These are phyloP conservation scores for Fusarium lateritium DNA, from an alignment of 2,329 filamentous ascomycete genomes.

Conservation along the genomic window DNA sequence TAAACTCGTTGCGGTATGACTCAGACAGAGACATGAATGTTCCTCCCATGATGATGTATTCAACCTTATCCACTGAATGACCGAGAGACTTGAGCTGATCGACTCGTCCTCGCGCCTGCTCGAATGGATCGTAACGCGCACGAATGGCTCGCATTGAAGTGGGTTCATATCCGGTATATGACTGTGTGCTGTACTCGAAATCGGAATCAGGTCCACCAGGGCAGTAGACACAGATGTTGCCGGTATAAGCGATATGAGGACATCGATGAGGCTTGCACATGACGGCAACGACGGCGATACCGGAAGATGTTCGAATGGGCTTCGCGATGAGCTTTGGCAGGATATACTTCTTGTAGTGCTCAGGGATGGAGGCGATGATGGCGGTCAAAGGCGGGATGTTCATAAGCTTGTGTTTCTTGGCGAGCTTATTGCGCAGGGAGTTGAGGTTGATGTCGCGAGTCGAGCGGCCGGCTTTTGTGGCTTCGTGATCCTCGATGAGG, in stretches of 20 bases:
- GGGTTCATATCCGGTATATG: constrained; percentile 98
- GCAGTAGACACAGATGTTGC: constrained; percentile 99
- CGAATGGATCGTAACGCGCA: constrained; percentile 96
- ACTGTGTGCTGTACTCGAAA: constrained; percentile 99
- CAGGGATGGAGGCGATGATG: constrained; percentile 98
- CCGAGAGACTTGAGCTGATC: constrained; percentile 97
- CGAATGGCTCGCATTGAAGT: constrained; percentile 99
- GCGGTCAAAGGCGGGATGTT: constrained; percentile 93
- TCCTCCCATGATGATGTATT: constrained; percentile 99
- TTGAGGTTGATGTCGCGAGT: constrained; percentile 95
- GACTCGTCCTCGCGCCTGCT: constrained; percentile 94
- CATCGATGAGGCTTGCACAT: constrained; percentile 99
- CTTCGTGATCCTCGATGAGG: constrained; percentile 94
- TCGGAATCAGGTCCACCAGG: constrained; percentile 97
- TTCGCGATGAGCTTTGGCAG: constrained; percentile 96
- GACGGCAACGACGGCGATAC: constrained; percentile 97
- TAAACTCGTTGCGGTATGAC: constrained; percentile 92
- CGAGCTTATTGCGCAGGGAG: constrained; percentile 84
- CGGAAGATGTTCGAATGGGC: constrained; percentile 94
- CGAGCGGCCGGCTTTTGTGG: constrained; percentile 79
- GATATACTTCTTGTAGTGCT: constrained; percentile 99
- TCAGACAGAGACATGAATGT: constrained; percentile 98
- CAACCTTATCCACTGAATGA: constrained; percentile 98
- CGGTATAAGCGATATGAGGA: constrained; percentile 97
- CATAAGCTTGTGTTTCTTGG: constrained; percentile 92